Evolutionary conservation across 176 grass and related monocot genomes (phyloP).

Genomic region (Secale cereale): DNA sequence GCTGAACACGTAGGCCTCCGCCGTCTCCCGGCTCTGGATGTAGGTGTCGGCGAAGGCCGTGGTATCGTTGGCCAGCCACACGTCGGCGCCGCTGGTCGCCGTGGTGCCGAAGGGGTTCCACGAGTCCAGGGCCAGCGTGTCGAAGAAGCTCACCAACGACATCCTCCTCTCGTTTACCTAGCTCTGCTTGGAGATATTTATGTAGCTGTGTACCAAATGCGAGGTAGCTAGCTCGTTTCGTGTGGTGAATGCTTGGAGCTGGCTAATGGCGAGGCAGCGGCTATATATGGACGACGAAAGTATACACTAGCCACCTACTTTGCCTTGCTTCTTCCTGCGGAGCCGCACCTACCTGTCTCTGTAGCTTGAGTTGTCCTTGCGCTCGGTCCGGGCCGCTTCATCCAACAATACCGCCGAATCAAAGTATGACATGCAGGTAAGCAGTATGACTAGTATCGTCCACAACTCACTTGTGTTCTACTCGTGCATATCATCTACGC

Average conservation of each 20-base stretch:
- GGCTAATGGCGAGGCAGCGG: neutral
- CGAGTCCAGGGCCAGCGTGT: conserved; percentile 50
- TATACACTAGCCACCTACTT: neutral
- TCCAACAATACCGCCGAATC: too few relatives aligned
- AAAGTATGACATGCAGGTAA: too few relatives aligned
- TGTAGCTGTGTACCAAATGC: too few relatives aligned
- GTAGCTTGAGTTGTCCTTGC: neutral
- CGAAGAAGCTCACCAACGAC: conserved; percentile 51
- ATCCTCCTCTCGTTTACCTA: neutral
- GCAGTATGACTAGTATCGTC: too few relatives aligned
- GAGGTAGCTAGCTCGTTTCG: neutral
- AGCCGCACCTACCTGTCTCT: neutral
- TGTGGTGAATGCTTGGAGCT: neutral
- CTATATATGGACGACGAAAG: conserved; percentile 21
- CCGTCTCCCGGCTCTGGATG: conserved; percentile 54
- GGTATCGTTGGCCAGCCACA: conserved; percentile 48
- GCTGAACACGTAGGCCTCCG: conserved; percentile 55
- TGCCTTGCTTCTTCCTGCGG: neutral
- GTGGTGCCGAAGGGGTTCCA: conserved; percentile 61
- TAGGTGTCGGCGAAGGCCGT: conserved; percentile 44
- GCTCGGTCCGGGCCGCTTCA: too few relatives aligned
- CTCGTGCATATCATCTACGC: too few relatives aligned
- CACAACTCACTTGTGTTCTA: too few relatives aligned
- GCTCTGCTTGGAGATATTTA: neutral
- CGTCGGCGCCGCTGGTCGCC: conserved; percentile 1